These are phyloP conservation scores for Fistulinella prunicolor DNA, from an alignment of 768 basidiomycete genomes.

Conservation along the genomic window DNA sequence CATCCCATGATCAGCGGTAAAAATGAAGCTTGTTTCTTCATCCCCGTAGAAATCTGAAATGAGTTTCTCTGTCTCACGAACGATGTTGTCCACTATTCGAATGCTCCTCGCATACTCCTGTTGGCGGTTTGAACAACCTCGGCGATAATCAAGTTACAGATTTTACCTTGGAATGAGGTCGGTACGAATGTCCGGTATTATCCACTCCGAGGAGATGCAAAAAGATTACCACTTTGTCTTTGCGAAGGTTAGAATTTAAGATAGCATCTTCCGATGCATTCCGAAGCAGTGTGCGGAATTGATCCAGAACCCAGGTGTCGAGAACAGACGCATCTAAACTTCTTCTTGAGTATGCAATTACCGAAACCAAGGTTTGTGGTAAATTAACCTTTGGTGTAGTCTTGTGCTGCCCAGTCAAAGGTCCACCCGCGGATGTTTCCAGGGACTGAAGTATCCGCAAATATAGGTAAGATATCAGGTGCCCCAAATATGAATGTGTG, in stretches of 20 bases:
- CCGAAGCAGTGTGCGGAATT: slow-evolving; percentile 55
- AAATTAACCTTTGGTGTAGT: slow-evolving; percentile 74
- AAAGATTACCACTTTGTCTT: slow-evolving; percentile 71
- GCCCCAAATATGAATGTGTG: slow-evolving; percentile 82
- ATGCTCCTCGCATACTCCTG: slow-evolving; percentile 89
- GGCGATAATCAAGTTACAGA: background rate
- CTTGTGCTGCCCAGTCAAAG: slow-evolving; percentile 75
- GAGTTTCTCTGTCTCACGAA: slow-evolving; percentile 60
- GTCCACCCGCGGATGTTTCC: slow-evolving; percentile 73
- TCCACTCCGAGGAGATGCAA: slow-evolving; percentile 82
- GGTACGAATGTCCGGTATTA: slow-evolving; percentile 83
- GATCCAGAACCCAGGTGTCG: slow-evolving; percentile 77
- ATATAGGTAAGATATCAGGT: slow-evolving; percentile 89
- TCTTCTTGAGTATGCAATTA: background rate
- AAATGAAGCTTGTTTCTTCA: slow-evolving; percentile 69
- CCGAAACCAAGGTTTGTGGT: background rate
- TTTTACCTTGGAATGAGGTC: slow-evolving; percentile 71
- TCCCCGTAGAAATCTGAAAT: slow-evolving; percentile 64
- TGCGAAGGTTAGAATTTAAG: slow-evolving; percentile 51
- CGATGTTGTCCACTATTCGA: slow-evolving; percentile 71
- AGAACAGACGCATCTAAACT: slow-evolving; percentile 66
- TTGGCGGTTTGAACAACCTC: background rate
- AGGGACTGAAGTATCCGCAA: slow-evolving; percentile 65
- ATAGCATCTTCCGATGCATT: slow-evolving; percentile 56
- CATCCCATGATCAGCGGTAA: slow-evolving; percentile 92